Base-by-base conservation (phyloP, 78 protist species). In the Protostelium mycophagum region DNA sequence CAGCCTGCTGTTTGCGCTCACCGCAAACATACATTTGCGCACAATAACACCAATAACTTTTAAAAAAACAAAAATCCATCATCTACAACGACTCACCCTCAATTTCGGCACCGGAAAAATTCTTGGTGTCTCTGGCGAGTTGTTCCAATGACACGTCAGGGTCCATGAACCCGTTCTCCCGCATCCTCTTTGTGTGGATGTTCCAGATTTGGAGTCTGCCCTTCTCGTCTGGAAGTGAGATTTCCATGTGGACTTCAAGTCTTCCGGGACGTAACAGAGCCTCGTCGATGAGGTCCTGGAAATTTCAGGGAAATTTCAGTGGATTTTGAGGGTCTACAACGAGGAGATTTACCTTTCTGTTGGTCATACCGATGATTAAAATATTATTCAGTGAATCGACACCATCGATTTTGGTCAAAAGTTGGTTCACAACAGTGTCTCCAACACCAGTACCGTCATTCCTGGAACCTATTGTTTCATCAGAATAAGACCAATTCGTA, bases 341-440 rank as follows among this genome's bases (percentile, higher is more conserved):
- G 29, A 29, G 29, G 37, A 83, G 37, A 83, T 83, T 83, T n/a
- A n/a, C n/a, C 87, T 88, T 91, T 28, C 99, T 83, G 91, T 99
- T 99, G 37, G 99, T 99, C 99, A 99, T 99, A 73, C 99, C 99
- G 73, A 99, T 98, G 83, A 99, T 51, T 28, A 99, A 96, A 86
- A 99, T 97, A 97, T 99, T 99, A 98, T 99, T 98, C 35, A 98
- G 97, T 25, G 98, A 37, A 36, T 98, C 97, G 1, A 99, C 99
- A n/a, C 99, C 99, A 83, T 99, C 99, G 35, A 99, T 98, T 95
- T 97, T 98, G 38, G 99, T 92, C 23, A 99, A 93, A 34, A 98
- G 96, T 95, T 99, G 99, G 94, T 99, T 99, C 38, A 99, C 99
- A 0, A 98, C 98, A 0, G 97, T 91, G 96, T 98, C 99, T 88